Percentiles rank a stretch among this genome's conserved stretches.
Evolutionary conservation across 2,329 filamentous ascomycete species (phyloP).

Genomic region (Tothia fuscella): DNA sequence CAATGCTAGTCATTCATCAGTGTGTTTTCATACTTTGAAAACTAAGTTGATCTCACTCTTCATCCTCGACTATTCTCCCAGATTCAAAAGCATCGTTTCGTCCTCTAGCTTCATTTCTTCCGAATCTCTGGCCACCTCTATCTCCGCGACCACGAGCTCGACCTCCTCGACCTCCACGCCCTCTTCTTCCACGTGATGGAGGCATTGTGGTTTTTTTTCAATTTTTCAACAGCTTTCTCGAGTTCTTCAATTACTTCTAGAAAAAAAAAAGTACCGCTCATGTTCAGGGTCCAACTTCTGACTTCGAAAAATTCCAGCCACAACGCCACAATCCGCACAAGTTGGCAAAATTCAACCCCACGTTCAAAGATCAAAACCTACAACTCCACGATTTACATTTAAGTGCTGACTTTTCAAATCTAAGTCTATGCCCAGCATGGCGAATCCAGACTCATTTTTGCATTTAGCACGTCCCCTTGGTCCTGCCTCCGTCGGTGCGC

Average conservation of each 20-base stretch:
- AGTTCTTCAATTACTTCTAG: not conserved
- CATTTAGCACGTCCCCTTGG: constrained; percentile 89
- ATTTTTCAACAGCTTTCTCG: not conserved
- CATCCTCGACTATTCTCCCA: constrained; percentile 20
- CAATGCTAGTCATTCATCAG: constrained; percentile 1
- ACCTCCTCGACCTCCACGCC: constrained; percentile 9
- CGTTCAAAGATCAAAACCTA: constrained; percentile 11
- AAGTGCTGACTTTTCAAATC: constrained; percentile 9
- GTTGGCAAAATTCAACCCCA: constrained; percentile 6
- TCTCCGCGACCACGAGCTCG: constrained; percentile 13
- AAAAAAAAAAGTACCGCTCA: too few species aligned
- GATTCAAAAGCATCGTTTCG: constrained; percentile 12
- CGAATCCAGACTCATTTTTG: constrained; percentile 74
- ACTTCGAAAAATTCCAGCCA: constrained; percentile 14
- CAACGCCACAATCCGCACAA: constrained; percentile 11
- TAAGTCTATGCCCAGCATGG: constrained; percentile 55
- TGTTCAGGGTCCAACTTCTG: too few species aligned
- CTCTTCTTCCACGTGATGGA: constrained; percentile 20
- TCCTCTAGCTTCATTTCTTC: not conserved
- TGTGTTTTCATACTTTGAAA: too few species aligned
- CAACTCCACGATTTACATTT: constrained; percentile 1
- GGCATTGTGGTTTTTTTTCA: constrained; percentile 17
- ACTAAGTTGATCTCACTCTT: constrained; percentile 23
- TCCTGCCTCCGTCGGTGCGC: constrained; percentile 57
- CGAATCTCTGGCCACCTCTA: constrained; percentile 16